Percentiles rank a stretch among this genome's conserved stretches.
phyloP scores from a whole-genome alignment of 768 basidiomycete genomes.

The Kwoniella newhampshirensis region DNA sequence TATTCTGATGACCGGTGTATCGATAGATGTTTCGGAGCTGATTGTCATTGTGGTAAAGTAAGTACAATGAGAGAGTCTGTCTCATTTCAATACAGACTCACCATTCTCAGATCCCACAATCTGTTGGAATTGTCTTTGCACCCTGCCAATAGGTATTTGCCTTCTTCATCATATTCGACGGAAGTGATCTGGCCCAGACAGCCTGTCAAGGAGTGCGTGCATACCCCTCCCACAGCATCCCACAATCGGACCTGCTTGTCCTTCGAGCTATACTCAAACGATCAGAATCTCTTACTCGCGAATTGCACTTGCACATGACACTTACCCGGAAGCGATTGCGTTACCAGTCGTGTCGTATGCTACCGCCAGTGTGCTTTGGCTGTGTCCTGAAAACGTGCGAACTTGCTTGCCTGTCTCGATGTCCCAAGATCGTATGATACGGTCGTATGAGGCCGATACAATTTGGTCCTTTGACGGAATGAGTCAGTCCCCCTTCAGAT shows the following conservation, averaged over 20 bases:
- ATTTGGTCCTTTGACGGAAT: conserved; percentile 36
- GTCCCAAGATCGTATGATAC: conserved; percentile 47
- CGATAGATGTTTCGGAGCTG: conserved; percentile 47
- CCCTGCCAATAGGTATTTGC: conserved; percentile 46
- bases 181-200: conserved; percentile 51
- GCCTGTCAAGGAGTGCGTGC: conserved; percentile 40
- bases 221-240: conserved; percentile 51
- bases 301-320: background rate
- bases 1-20: conserved; percentile 52
- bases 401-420: conserved; percentile 43
- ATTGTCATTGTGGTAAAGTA: too few relatives aligned
- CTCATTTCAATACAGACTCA: conserved; percentile 13
- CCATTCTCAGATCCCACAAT: conserved; percentile 52
- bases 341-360: conserved; percentile 44
- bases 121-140: conserved; percentile 51
- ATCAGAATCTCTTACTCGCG: background rate
- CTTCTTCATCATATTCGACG: conserved; percentile 48
- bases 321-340: conserved; percentile 48
- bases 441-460: conserved; percentile 47
- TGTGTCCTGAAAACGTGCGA: conserved; percentile 51
- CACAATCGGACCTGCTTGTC: conserved; percentile 49
- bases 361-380: conserved; percentile 41
- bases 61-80: background rate
- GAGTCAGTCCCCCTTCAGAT: background rate
- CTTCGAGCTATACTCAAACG: conserved; percentile 33